Evolutionary conservation across 495 filamentous ascomycete genomes (phyloP), one percentile per base, ranked within the genome.

Genomic region (Trypethelium eluteriae): DNA sequence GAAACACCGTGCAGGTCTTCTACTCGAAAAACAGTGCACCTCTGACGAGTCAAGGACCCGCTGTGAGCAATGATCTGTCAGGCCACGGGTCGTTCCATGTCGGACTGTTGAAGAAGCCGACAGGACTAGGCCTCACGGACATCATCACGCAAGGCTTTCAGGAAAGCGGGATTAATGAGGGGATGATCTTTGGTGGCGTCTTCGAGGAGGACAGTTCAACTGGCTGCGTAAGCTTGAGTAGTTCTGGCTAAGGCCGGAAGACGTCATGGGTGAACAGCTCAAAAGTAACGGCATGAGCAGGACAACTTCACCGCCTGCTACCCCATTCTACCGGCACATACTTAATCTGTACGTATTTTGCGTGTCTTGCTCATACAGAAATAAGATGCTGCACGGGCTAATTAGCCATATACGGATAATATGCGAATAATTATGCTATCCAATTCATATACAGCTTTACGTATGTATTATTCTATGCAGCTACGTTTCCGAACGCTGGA

Each of bases 171-270:
- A 59, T 59, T 59, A 36, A 36, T 18, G 53, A 59, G 2, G 53
- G 53, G 10, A 59, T 59, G 53, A 59, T 36, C 3, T 59, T 35
- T 59, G 53, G 53, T 18, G 53, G 53, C 5, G 53, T 59, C 14
- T 59, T 59, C 36, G 53, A 59, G 36, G 53, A 59, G 32, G 32
- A 59, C 18, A 59, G 53, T 36, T 59, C 53, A 10, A 39, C 53
- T 59, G 53, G 53, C n/a, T 59, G 53, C 32, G 53, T 59, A 14
- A 59, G 53, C 53, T 36, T 59, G 53, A 36, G 53, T 25, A n/a
- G 49, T 46, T 25, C 1, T 44, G 41, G 14, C 41, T 7, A 44
- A 44, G 41, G 6, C 41, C 14, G 14, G 41, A 44, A 44, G 41
- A 14, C 14, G 14, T 44, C 6, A 44, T 44, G 41, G 41, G 7